A percentile compares a stretch with the other conserved stretches of the same genome.
These are phyloP conservation scores for Scolecobasidium constrictum DNA, from an alignment of 2,329 filamentous ascomycete genomes.

Conservation along the genomic window DNA sequence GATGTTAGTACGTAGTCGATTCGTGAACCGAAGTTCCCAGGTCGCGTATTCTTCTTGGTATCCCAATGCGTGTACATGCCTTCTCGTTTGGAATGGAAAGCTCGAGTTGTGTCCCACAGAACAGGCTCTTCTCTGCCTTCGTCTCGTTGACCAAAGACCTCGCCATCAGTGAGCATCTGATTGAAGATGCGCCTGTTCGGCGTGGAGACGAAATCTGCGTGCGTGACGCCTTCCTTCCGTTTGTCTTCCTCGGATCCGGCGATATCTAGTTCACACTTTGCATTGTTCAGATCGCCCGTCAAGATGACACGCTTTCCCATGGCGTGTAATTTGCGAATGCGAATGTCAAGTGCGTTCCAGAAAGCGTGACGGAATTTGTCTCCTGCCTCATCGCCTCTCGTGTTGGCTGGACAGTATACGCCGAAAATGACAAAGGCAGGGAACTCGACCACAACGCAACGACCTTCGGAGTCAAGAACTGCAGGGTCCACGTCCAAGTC, in stretches of 20 bases:
- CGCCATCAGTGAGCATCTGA: conserved; percentile 66
- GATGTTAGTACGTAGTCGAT: conserved; percentile 92
- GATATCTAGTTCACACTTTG: conserved; percentile 58
- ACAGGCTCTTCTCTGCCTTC: conserved; percentile 58
- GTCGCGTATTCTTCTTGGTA: conserved; percentile 87
- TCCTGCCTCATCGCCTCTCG: conserved; percentile 58
- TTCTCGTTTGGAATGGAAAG: conserved; percentile 64
- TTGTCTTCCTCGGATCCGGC: conserved; percentile 64
- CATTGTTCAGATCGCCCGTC: conserved; percentile 82
- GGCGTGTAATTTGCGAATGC: conserved; percentile 71
- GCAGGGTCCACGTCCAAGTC: conserved; percentile 54
- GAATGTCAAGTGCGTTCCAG: conserved; percentile 65
- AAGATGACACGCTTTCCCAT: conserved; percentile 78
- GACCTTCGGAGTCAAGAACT: conserved; percentile 77
- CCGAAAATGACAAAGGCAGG: conserved; percentile 89
- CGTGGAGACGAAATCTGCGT: conserved; percentile 60
- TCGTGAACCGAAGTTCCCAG: conserved; percentile 81
- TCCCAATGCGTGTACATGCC: conserved; percentile 99
- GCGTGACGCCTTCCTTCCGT: conserved; percentile 55
- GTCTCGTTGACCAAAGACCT: conserved; percentile 55
- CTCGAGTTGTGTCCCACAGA: conserved; percentile 73
- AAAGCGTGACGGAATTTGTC: conserved; percentile 76
- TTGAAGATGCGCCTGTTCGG: conserved; percentile 74
- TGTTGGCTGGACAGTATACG: conserved; percentile 82
- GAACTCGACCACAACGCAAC: conserved; percentile 86